Evolutionary conservation across 1,284 basidiomycete genomes (phyloP), one percentile per base, ranked within the genome.

Genomic region (Chiua sp.): DNA sequence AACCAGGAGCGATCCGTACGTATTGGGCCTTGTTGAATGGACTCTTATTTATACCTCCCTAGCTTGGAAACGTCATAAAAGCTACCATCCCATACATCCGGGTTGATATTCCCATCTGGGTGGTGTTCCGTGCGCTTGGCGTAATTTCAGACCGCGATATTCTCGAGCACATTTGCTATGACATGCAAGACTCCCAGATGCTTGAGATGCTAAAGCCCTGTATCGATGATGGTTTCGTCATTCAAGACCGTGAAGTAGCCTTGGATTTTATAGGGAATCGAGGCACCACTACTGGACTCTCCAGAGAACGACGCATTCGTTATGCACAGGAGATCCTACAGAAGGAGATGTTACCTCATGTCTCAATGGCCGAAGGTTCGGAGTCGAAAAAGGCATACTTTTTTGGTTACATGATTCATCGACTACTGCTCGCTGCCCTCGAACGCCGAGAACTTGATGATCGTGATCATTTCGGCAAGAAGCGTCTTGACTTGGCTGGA

Each of bases 341-440:
- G 77, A 99, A 98, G 79, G 97, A 99, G 78, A 97, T 99, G 92
- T 76, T 99, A 51, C 98, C 98, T 0, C 98, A 99, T 74, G 91
- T 99, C 32, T 97, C 97, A 5, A 97, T 96, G 85, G 87, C 90
- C 2, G 96, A 98, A 75, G 96, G 96, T 12, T 96, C 95, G 39
- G 94, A 98, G 78, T 96, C 94, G 46, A 98, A 98, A 81, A 99
- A 99, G 77, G 98, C 98, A 4, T 99, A 96, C 79, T 99, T 99
- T 85, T 96, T 99, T 64, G 98, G 98, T n/a, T 99, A 98, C 78
- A 99, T 99, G 97, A 93, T 98, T 53, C 97, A 99, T 79, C 90
- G 98, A 60, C 83, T 99, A 30, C 80, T 98, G 7, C 86, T 98
- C 20, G 96, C 98, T 47, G 96, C 96, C 20, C 78, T 99, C 69